Evolutionary conservation across 805 yeast genomes (phyloP).

Genomic region (Peterozyma toletana): DNA sequence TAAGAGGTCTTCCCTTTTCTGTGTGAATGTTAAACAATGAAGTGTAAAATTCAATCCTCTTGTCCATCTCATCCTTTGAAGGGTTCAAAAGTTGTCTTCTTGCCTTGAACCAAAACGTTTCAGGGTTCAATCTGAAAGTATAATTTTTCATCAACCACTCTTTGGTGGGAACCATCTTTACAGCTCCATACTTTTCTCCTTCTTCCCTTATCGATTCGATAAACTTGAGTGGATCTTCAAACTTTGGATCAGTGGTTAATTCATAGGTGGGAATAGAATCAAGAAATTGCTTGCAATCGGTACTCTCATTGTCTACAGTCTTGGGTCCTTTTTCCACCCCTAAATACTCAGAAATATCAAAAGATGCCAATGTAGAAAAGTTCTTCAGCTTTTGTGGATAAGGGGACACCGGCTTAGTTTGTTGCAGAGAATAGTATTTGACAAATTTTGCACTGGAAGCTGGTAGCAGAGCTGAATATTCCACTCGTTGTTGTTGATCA

Average conservation of each 20-base stretch:
- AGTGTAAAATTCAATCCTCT: constrained; percentile 39
- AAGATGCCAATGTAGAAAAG: no score
- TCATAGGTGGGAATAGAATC: neutral
- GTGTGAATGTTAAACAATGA: constrained; percentile 37
- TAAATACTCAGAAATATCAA: no score
- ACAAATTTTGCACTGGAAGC: no score
- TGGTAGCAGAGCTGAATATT: no score
- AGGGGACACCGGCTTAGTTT: no score
- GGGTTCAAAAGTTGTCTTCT: constrained; percentile 41
- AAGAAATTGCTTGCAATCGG: no score
- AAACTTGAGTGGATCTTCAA: constrained; percentile 53
- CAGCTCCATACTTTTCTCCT: constrained; percentile 64
- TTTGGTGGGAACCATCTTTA: constrained; percentile 63
- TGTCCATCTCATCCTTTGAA: constrained; percentile 30
- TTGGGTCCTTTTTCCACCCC: no score
- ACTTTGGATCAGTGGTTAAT: neutral
- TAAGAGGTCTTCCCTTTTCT: constrained; percentile 18
- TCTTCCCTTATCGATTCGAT: constrained; percentile 43
- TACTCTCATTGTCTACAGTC: no score
- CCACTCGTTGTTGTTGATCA: no score
- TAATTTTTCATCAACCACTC: constrained; percentile 29
- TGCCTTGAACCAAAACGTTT: constrained; percentile 44
- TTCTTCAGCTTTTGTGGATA: no score
- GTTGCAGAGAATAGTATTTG: no score
- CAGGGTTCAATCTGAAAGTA: constrained; percentile 30